Conservation (phyloP, 805 yeast genomes). For the Ogataea degrootiae region DNA sequence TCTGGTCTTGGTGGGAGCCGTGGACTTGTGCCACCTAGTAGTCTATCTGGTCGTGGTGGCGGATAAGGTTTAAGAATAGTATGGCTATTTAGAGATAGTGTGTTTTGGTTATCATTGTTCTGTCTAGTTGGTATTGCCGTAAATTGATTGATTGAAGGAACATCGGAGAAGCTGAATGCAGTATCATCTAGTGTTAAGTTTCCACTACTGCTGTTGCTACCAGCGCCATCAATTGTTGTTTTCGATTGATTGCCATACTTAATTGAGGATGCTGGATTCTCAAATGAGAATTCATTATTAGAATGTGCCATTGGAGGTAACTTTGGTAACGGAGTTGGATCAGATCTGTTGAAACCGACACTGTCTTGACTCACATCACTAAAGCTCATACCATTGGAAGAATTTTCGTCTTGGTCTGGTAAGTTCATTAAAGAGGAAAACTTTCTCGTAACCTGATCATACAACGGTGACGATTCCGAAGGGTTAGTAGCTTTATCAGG, state of each 20-base stretch:
- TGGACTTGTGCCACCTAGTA: neutral
- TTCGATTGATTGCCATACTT: neutral
- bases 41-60: neutral
- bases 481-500: neutral
- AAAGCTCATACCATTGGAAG: neutral
- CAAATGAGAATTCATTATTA: constrained; percentile 9
- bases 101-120: too few relatives aligned
- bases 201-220: neutral
- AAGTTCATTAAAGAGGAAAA: constrained; percentile 12
- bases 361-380: neutral
- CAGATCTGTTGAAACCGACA: neutral
- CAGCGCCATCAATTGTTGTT: neutral
- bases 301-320: neutral
- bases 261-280: constrained; percentile 1
- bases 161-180: neutral
- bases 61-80: too few relatives aligned
- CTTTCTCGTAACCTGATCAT: constrained; percentile 18
- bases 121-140: neutral
- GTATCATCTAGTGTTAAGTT: neutral
- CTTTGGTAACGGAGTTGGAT: neutral
- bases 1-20: neutral
- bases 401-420: constrained; percentile 4
- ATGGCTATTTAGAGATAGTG: too few relatives aligned
- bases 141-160: neutral
- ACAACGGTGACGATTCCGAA: constrained; percentile 15